These are phyloP conservation scores for Leucocoprinus leucothites DNA, from an alignment of 768 basidiomycete genomes.

Conservation along the genomic window DNA sequence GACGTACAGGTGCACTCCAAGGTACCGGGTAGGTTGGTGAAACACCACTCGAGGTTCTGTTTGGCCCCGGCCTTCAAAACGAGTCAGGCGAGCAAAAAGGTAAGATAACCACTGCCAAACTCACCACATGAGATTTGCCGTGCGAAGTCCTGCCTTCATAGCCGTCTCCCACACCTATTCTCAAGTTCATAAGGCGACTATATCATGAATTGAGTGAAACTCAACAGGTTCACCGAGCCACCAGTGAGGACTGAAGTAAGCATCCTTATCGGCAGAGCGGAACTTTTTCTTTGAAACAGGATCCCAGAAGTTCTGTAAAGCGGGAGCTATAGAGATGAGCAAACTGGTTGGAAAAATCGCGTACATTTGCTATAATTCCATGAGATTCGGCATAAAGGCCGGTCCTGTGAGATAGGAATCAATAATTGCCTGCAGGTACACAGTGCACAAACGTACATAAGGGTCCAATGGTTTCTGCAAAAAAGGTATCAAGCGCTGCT, in stretches of 20 bases:
- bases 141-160: conserved; percentile 62
- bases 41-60: conserved; percentile 59
- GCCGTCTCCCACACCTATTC: conserved; percentile 91
- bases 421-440: not conserved
- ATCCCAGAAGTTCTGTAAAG: conserved; percentile 80
- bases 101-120: conserved; percentile 20
- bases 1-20: conserved; percentile 52
- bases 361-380: conserved; percentile 86
- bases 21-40: conserved; percentile 76
- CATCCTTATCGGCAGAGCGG: conserved; percentile 62
- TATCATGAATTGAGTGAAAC: conserved; percentile 15
- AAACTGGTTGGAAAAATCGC: conserved; percentile 15
- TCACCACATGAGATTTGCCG: conserved; percentile 92
- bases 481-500: not conserved
- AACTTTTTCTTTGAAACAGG: conserved; percentile 61
- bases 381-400: conserved; percentile 88
- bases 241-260: conserved; percentile 64
- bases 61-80: conserved; percentile 73
- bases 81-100: not conserved
- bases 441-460: conserved; percentile 54
- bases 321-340: too few relatives aligned
- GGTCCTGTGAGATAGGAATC: conserved; percentile 50
- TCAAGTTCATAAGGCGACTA: not conserved
- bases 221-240: conserved; percentile 89
- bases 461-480: conserved; percentile 81